Evolutionary conservation across 345 rosid species (phyloP).

Genomic region (Adansonia digitata): DNA sequence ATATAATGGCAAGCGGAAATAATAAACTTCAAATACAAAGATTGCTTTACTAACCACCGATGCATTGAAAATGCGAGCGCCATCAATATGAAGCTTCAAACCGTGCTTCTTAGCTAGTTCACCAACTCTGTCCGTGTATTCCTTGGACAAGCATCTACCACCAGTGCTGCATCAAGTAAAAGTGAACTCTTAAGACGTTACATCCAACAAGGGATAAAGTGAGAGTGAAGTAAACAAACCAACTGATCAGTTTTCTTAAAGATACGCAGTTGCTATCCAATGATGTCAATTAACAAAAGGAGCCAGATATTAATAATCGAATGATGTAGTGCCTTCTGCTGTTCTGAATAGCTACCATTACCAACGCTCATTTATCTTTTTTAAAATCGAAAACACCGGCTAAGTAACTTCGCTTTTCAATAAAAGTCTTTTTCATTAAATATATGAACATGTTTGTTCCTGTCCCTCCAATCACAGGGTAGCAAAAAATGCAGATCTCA

Average conservation of each 20-base stretch:
- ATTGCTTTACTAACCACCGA: slow-evolving; percentile 56
- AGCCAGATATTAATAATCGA: neutral
- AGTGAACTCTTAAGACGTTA: slow-evolving; percentile 3
- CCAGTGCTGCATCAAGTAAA: slow-evolving; percentile 55
- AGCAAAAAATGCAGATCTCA: neutral
- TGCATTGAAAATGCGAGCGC: slow-evolving; percentile 96
- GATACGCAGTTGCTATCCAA: neutral
- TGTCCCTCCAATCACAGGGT: neutral
- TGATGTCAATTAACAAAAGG: neutral
- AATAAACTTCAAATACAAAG: neutral
- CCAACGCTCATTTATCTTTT: too few relatives aligned
- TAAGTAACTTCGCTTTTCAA: too few relatives aligned
- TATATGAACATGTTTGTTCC: neutral
- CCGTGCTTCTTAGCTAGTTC: slow-evolving; percentile 75
- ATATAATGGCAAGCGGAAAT: neutral
- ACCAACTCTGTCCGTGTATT: slow-evolving; percentile 68
- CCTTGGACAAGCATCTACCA: slow-evolving; percentile 71
- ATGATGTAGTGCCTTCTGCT: neutral
- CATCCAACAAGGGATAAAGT: neutral
- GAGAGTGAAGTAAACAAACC: neutral
- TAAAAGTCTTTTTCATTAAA: too few relatives aligned
- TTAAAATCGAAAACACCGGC: too few relatives aligned
- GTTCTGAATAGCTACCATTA: neutral
- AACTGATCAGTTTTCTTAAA: too few relatives aligned
- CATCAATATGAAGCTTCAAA: slow-evolving; percentile 89